Conservation (phyloP, 2,329 filamentous ascomycete species). For the Cadophora luteo-olivacea region DNA sequence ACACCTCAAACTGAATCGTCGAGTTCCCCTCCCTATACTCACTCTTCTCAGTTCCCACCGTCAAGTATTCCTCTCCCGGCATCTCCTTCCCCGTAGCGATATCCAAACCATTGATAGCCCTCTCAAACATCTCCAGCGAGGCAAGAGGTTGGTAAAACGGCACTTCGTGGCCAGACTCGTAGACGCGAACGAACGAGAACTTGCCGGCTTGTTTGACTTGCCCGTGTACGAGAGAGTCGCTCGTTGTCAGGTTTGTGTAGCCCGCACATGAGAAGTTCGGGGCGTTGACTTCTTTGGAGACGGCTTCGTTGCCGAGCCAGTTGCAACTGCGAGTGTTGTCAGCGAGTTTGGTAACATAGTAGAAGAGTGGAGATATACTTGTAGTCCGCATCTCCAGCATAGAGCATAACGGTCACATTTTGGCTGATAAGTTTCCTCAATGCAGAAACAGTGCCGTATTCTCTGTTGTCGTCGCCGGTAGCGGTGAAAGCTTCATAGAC, state of each 20-base stretch:
- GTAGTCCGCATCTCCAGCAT: conserved; percentile 58
- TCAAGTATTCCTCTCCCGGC: conserved; percentile 45
- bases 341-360: conserved; percentile 43
- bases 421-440: conserved; percentile 66
- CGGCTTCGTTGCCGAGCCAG: conserved; percentile 74
- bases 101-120: conserved; percentile 55
- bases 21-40: conserved; percentile 40
- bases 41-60: conserved; percentile 35
- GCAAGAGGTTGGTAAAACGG: conserved; percentile 60
- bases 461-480: conserved; percentile 57
- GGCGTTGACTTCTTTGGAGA: conserved; percentile 64
- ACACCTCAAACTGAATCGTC: conserved; percentile 52
- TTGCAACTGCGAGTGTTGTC: conserved; percentile 65
- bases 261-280: conserved; percentile 62
- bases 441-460: conserved; percentile 53
- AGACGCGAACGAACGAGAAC: conserved; percentile 69
- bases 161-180: conserved; percentile 65
- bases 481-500: conserved; percentile 52
- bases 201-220: conserved; percentile 78
- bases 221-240: conserved; percentile 68
- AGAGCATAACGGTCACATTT: conserved; percentile 72
- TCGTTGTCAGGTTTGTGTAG: conserved; percentile 73
- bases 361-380: conserved; percentile 52
- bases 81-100: conserved; percentile 58
- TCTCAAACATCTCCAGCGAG: conserved; percentile 57